Base-by-base conservation (phyloP, 225 moss, liverwort and hornwort genomes). In the Physcomitrium patens region DNA sequence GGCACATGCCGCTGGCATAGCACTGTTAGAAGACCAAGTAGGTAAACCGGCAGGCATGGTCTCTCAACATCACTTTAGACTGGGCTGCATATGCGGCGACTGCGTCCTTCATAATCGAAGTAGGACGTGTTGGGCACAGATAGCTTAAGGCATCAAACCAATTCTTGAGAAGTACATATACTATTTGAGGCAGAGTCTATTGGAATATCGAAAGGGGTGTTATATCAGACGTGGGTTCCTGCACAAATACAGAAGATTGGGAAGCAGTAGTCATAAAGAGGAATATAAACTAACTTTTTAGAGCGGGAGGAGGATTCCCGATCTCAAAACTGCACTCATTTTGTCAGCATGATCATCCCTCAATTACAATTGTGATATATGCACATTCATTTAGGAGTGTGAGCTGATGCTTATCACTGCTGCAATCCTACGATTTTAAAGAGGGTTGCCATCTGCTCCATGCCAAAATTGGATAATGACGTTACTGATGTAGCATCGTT, bases 381-480 rank as follows among this genome's bases (percentile, higher is more conserved):
- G 57, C 18, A 48, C 60, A 31, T 60, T 9, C 8, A 47, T 49
- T 64, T 69, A 17, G 64, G 42, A 44, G 49, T 72, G 54, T 62
- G 56, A 81, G 81, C 56, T 58, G 77, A 69, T 74, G 20, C 64
- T 73, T 52, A 44, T 69, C 65, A 31, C 51, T 31, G 14, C n/a
- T 46, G 8, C 55, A 67, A 28, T 67, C 52, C 61, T 53, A 41
- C 66, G 67, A 12, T 68, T 59, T 2, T 45, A 23, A 0, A 59
- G 50, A 69, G 59, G 67, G 72, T 42, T 67, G 16, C 53, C 60
- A 48, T 66, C 44, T 48, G 67, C 51, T 76, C n/a, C 20, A 27
- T 45, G 11, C 10, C 72, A 26, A 47, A 23, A 18, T 20, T 77
- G 42, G 56, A 62, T 48, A 22, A 42, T 77, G 13, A 19, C 69